Evolutionary conservation across 495 filamentous ascomycete genomes (phyloP).

Genomic region (Penicillium cosmopolitanum): DNA sequence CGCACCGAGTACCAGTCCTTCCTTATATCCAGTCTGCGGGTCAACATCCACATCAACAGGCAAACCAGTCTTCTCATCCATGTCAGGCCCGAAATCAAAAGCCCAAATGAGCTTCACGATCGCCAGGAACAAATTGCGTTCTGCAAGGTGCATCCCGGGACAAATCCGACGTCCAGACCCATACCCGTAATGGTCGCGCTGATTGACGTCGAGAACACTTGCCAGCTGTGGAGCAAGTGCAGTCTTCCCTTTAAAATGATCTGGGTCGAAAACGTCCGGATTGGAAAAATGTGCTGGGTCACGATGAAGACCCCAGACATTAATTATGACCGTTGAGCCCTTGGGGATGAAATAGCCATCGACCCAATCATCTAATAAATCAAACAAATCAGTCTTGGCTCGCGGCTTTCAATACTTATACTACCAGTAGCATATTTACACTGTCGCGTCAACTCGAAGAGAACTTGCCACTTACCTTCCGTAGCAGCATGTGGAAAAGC

Average conservation of each 20-base stretch:
- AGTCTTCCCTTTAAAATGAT: conserved; percentile 41
- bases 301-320: conserved; percentile 38
- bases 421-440: no score
- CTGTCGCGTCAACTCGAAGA: no score
- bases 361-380: conserved; percentile 29
- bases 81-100: conserved; percentile 10
- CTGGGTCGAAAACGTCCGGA: conserved; percentile 57
- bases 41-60: background rate
- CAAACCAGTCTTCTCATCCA: conserved; percentile 1
- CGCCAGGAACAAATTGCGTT: conserved; percentile 59
- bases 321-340: conserved; percentile 35
- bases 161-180: conserved; percentile 58
- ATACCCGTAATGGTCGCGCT: conserved; percentile 38
- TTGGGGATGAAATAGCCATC: conserved; percentile 37
- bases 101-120: conserved; percentile 60
- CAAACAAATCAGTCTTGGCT: background rate
- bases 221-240: conserved; percentile 27
- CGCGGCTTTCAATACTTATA: no score
- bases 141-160: conserved; percentile 60
- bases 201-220: conserved; percentile 28
- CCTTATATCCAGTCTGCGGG: background rate
- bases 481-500: conserved; percentile 33
- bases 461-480: conserved; percentile 5
- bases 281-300: conserved; percentile 37
- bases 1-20: background rate